Base-by-base conservation (phyloP, 2,329 filamentous ascomycete species). In the Ceratocystis cacaofunesta region DNA sequence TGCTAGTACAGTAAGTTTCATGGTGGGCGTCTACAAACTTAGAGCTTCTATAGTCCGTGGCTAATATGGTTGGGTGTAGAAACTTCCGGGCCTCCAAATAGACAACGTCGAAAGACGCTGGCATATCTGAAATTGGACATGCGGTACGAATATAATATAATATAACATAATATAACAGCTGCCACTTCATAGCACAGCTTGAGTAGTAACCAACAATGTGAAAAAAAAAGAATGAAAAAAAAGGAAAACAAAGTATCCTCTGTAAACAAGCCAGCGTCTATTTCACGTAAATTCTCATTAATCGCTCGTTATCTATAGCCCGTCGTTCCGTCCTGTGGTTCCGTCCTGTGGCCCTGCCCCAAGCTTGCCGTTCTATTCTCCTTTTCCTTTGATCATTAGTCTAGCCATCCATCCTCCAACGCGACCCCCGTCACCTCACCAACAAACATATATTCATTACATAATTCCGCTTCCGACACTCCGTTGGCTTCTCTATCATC, bases 1-100 rank as follows among this genome's bases (percentile, higher is more conserved):
- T 65, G 30, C 22, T 67, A n/a, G 50, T 61, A n/a, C 66, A 65
- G 63, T 62, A 50, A 65, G 50, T 63, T 65, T 61, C 28, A 61
- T 32, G 32, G 1, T 22, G n/a, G 43, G n/a, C 17, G 43, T 36
- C 36, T 10, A 25, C 44, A 8, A n/a, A 41, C 36, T 12, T 12
- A 0, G 10, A 41, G 12, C 36, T 41, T 41, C 8, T 15, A 41
- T 41, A n/a, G 25, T 10, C 25, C 8, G 52, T 50, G n/a, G 6
- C 22, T 61, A 55, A 55, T 12, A 25, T 62, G 36, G 7, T 43
- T 41, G 10, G 28, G n/a, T 62, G 6, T 46, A 48, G 61, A 46
- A 62, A 36, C 61, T 48, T 62, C 43, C 10, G 44, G 5, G 22
- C 12, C 25, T 55, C 19, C 12, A 55, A 55, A 2, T 55, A 55